A percentile compares a stretch with the other conserved stretches of the same genome.
Evolutionary conservation across 1,284 basidiomycete genomes (phyloP).

Genomic region (Cerrena zonata): DNA sequence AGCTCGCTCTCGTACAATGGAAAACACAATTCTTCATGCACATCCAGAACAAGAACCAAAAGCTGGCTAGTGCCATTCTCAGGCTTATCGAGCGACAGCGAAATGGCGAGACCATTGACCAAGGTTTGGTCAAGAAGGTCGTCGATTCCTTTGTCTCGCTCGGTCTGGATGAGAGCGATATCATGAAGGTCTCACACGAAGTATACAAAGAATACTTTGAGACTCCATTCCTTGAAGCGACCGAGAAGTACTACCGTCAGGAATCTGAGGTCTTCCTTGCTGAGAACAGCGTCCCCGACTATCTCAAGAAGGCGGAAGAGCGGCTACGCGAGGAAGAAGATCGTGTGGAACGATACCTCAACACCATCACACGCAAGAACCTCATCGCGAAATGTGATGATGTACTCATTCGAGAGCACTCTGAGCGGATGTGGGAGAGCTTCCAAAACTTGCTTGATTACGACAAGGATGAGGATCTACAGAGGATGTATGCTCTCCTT

Average conservation of each 20-base stretch:
- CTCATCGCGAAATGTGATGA: constrained; percentile 89
- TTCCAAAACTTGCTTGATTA: constrained; percentile 89
- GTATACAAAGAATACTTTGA: constrained; percentile 94
- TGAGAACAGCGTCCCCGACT: constrained; percentile 90
- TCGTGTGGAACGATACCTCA: constrained; percentile 90
- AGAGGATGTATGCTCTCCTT: constrained; percentile 91
- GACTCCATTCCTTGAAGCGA: constrained; percentile 80
- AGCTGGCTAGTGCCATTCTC: constrained; percentile 84
- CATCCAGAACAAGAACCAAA: constrained; percentile 75
- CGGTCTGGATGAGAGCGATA: constrained; percentile 86
- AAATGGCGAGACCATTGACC: constrained; percentile 92
- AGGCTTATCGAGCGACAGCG: constrained; percentile 88
- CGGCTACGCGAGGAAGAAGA: constrained; percentile 92
- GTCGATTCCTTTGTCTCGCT: constrained; percentile 96
- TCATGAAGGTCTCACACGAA: constrained; percentile 88
- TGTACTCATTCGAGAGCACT: constrained; percentile 86
- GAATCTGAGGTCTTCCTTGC: constrained; percentile 90
- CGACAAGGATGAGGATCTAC: constrained; percentile 89
- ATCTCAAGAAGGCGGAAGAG: constrained; percentile 93
- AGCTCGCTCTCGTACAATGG: constrained; percentile 97
- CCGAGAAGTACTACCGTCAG: constrained; percentile 85
- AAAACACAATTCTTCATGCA: constrained; percentile 86
- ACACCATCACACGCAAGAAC: constrained; percentile 80
- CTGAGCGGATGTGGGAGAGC: constrained; percentile 86
- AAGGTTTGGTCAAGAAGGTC: constrained; percentile 90